Conservation (phyloP, 257 asterid genomes). For the Oldenlandia corymbosa region DNA sequence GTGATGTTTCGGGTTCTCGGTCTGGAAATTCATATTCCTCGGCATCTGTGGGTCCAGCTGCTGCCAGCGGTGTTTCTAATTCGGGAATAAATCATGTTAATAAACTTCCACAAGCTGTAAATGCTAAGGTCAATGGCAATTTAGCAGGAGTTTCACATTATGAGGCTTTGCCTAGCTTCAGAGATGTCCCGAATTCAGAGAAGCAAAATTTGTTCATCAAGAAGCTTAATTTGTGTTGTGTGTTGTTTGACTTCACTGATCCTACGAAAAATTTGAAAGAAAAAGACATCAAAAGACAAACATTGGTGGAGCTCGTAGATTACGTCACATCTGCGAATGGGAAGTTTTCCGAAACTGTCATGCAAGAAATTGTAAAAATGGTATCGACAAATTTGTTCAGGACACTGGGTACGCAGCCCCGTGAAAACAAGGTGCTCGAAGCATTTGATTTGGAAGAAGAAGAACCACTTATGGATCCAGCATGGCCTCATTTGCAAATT, state of each 20-base stretch:
- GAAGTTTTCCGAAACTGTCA: conserved; percentile 53
- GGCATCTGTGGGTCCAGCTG: conserved; percentile 28
- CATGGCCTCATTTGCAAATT: conserved; percentile 89
- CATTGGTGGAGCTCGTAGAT: conserved; percentile 81
- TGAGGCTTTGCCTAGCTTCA: conserved; percentile 74
- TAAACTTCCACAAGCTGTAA: conserved; percentile 26
- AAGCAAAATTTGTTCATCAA: conserved; percentile 63
- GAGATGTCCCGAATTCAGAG: conserved; percentile 73
- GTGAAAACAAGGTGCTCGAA: conserved; percentile 60
- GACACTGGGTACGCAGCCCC: conserved; percentile 51
- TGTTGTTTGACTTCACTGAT: conserved; percentile 73
- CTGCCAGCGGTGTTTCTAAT: conserved; percentile 29
- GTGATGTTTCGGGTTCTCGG: conserved; percentile 25
- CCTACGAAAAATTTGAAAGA: conserved; percentile 72
- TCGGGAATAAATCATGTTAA: conserved; percentile 25
- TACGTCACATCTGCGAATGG: conserved; percentile 62
- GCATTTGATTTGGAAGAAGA: conserved; percentile 85
- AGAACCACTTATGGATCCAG: conserved; percentile 81
- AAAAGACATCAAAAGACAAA: conserved; percentile 79
- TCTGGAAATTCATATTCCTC: conserved; percentile 34
- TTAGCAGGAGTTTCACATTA: conserved; percentile 37
- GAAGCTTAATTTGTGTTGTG: conserved; percentile 67
- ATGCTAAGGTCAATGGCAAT: conserved; percentile 45
- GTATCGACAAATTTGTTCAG: conserved; percentile 69
- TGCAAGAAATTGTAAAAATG: conserved; percentile 70